Base-by-base conservation (phyloP, 106 monocot genomes). In the Apostasia shenzhenica region DNA sequence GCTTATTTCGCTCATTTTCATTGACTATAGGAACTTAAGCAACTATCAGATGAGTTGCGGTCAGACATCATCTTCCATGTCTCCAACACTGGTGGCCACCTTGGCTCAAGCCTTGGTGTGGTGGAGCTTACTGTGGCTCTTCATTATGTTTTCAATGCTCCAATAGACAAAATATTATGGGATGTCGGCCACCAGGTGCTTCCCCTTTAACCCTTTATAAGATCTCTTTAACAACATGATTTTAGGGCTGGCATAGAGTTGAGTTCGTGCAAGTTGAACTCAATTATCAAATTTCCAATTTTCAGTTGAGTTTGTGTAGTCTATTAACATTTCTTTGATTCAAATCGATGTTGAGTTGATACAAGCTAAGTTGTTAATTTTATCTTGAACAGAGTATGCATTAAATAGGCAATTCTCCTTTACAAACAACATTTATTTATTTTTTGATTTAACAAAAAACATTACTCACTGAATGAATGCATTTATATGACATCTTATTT, bases 151-250 rank as follows among this genome's bases (percentile, higher is more conserved):
- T 94, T 94, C 85, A 94, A 88, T 61, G 39, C 77, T 51, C 94
- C 94, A 39, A 81, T 83, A 67, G 94, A 94, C 73, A 91, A 81
- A 79, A 91, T 94, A 53, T 70, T 94, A 11, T 94, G 94, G 94
- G 94, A 94, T 76, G 94, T 94, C 57, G 94, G 94, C 52, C 94
- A 94, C 74, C 94, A 94, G 94, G 94, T 88, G 45, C 57, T 71
- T 49, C 39, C 6, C 26, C 38, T 37, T 56, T 48, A 39, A 37
- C 39, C 6, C 39, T n/a, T n/a, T n/a, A 45, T 45, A 26, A 6
- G 6, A 2, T 5, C 54, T 14, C 50, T 10, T 53, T 68, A 26
- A 26, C 26, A 26, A 26, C 26, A 26, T 26, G 26, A 26, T 26
- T 26, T 26, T 26, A 26, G 26, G 26, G 26, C 26, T 26, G 26